Evolutionary conservation across 176 grass and related monocot genomes (phyloP), one percentile per base, ranked within the genome.

Genomic region (Saccharum officinarum): DNA sequence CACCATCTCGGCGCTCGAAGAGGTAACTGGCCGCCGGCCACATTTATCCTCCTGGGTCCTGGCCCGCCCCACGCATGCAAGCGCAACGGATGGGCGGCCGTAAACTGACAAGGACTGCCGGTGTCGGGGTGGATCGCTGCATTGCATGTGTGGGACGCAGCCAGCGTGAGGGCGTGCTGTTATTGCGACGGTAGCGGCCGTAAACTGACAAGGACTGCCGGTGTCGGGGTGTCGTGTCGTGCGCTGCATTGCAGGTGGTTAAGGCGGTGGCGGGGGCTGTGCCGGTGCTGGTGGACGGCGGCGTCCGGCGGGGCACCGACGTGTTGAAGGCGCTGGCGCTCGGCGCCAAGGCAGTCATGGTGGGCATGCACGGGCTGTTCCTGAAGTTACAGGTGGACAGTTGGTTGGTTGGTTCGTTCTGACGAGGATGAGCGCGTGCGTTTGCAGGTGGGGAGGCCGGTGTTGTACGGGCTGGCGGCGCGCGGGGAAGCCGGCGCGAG

Each of bases 321-420:
- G 88, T 95, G 11, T 76, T 97, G 67, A 93, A 97, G 83, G 95
- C 95, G 64, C 80, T 98, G 82, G 91, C 95, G 26, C 95, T 95
- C 34, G 92, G 95, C 34, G 95, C 95, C 14, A 84, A 61, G 41
- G 88, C 85, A 33, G 91, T 98, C 23, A 88, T 93, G 92, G 95
- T 93, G 33, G 33, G 33, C 33, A 34, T 34, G 33, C 33, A 34
- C 33, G 33, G 33, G 33, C 33, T 34, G 33, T 34, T 34, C n/a
- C n/a, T n/a, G n/a, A n/a, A n/a, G n/a, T n/a, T n/a, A n/a, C n/a
- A n/a, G n/a, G n/a, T n/a, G 33, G 33, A 34, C 33, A 34, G n/a
- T n/a, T n/a, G n/a, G n/a, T n/a, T n/a, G n/a, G 3, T 34, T 34
- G 3, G 33, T 34, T 34, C 33, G 33, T 34, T 34, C 33, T 34